phyloP scores from a whole-genome alignment of 352 stramenopile species.

The Blastocystis sp. region DNA sequence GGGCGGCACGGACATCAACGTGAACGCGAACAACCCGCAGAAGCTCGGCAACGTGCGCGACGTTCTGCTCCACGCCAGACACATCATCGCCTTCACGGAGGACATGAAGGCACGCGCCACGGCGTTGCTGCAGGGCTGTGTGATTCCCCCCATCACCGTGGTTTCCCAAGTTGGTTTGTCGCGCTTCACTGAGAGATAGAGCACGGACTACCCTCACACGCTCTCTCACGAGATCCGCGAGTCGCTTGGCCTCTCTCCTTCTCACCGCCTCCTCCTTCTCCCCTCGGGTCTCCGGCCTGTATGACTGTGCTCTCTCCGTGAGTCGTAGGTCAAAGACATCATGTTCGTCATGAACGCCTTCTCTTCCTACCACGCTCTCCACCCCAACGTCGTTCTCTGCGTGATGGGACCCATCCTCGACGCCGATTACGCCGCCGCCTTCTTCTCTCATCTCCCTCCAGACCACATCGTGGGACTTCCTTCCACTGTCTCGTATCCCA shows the following conservation, averaged over 20 bases:
- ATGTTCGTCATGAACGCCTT: slow-evolving; percentile 31
- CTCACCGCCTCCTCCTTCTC: slow-evolving; percentile 42
- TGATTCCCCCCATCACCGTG: slow-evolving; percentile 47
- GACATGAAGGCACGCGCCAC: slow-evolving; percentile 7
- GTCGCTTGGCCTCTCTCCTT: neutral
- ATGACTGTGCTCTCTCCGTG: neutral
- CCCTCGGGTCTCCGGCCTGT: slow-evolving; percentile 67
- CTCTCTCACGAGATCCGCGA: slow-evolving; percentile 20
- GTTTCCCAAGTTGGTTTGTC: neutral
- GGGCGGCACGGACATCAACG: slow-evolving; percentile 73
- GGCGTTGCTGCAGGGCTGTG: neutral
- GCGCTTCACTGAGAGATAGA: neutral
- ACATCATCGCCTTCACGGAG: slow-evolving; percentile 71
- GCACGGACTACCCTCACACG: neutral
- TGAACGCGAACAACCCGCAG: neutral
- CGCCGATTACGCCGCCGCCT: slow-evolving; percentile 15
- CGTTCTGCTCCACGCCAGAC: slow-evolving; percentile 10
- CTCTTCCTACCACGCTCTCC: slow-evolving; percentile 36
- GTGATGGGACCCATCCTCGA: slow-evolving; percentile 66
- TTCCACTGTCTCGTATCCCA: neutral
- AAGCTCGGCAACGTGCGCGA: slow-evolving; percentile 24
- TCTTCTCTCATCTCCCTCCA: slow-evolving; percentile 16
- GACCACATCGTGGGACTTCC: slow-evolving; percentile 13
- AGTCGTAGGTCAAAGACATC: slow-evolving; percentile 49
- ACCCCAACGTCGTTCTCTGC: slow-evolving; percentile 26